Evolutionary conservation across 305 asterid genomes (phyloP), one percentile per base, ranked within the genome.

Genomic region (Plantago rigida): DNA sequence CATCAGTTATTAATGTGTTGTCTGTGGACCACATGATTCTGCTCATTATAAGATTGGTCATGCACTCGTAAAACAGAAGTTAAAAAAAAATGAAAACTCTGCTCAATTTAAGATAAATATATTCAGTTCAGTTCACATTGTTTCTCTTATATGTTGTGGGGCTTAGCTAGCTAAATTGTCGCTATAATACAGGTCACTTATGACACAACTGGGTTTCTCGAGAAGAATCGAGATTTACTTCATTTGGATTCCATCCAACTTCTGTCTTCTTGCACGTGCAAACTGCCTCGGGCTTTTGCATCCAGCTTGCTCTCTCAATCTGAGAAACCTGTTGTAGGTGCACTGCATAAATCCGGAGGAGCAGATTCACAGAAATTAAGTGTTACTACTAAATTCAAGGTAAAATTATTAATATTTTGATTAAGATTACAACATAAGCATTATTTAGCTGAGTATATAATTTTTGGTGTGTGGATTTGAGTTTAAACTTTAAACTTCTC

Each of bases 311-410:
- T 83, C 63, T 67, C 75, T 69, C 95, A 85, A 64, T 85, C 97
- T 11, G 95, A 87, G 70, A 89, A 93, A 77, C 90, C 94, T 31
- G 90, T 80, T 24, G 84, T 82, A 48, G 99, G 99, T 71, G 88
- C 95, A 48, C 61, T 87, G 71, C 79, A 85, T 75, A 93, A 93
- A 76, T 87, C 96, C 39, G 97, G 99, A 59, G 97, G 99, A 68
- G 97, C 95, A 53, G 97, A 93, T 76, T 93, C 96, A 64, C 99
- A 89, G 73, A 93, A 93, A 75, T 72, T 87, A 74, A 93, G 99
- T 53, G 99, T 93, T 65, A 80, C 94, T 39, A 84, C 96, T 49
- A 93, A 93, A 75, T 93, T 93, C 77, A 93, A 87, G 97, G 96
- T 84, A 75, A 24, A 51, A 51, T 34, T 53, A 13, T 39, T 5